Conservation (phyloP, 257 asterid genomes). For the Nyctanthes arbortristis region DNA sequence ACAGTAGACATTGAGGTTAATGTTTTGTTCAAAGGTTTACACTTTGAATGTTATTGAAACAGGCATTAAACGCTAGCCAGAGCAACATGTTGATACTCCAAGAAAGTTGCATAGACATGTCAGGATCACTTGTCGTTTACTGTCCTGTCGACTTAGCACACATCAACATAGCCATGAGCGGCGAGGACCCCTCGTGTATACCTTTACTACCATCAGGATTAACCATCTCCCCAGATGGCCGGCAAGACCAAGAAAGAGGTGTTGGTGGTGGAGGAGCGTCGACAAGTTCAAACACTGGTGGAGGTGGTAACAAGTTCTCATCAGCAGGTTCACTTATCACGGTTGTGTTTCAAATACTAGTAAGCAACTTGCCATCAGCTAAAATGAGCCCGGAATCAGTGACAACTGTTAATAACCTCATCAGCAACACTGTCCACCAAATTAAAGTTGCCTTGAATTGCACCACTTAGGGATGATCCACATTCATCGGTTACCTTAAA, state of each 20-base stretch:
- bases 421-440: slow-evolving; percentile 79
- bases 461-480: slow-evolving; percentile 43
- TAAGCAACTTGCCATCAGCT: slow-evolving; percentile 72
- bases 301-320: slow-evolving; percentile 11
- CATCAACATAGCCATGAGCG: slow-evolving; percentile 90
- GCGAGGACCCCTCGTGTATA: slow-evolving; percentile 82
- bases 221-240: slow-evolving; percentile 76
- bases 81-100: slow-evolving; percentile 81
- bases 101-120: slow-evolving; percentile 90
- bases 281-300: slow-evolving; percentile 43
- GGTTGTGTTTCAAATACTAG: slow-evolving; percentile 79
- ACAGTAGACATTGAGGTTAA: neutral
- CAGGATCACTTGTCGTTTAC: slow-evolving; percentile 76
- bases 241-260: slow-evolving; percentile 17
- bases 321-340: slow-evolving; percentile 67
- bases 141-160: slow-evolving; percentile 79
- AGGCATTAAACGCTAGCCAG: slow-evolving; percentile 85
- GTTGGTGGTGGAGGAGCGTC: slow-evolving; percentile 45
- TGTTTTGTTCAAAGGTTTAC: neutral
- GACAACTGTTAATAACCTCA: slow-evolving; percentile 74
- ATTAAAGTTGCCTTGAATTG: slow-evolving; percentile 85
- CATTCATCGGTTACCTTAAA: slow-evolving; percentile 1
- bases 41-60: neutral
- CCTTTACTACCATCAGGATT: slow-evolving; percentile 86
- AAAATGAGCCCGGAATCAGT: slow-evolving; percentile 87